Base-by-base conservation (phyloP, 1,139 yeast genomes). In the Protomyces pachydermus region DNA sequence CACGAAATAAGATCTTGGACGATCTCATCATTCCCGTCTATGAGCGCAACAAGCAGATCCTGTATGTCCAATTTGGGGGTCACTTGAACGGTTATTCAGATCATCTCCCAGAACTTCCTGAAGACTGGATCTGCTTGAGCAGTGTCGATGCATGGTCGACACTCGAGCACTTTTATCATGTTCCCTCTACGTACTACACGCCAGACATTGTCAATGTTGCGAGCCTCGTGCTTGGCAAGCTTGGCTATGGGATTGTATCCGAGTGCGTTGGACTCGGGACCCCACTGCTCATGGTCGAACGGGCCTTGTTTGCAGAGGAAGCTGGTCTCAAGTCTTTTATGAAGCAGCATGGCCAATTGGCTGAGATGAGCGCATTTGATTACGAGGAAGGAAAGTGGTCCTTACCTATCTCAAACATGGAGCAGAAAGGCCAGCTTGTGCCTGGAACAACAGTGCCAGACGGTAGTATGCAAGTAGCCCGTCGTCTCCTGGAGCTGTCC, bases 301-400 rank as follows among this genome's bases (percentile, higher is more conserved):
- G 62, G 16, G 62, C 42, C 38, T 35, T 58, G 56, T 58, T 58
- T 52, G 62, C 62, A 14, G 62, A 58, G 38, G 62, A 58, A 16
- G 42, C 52, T 9, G 53, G 45, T 12, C 45, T 58, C 10, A 28
- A 38, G 56, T n/a, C 28, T 16, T 58, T 38, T 45, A 51, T 42
- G 52, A 14, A 14, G 3, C 52, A 25, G 28, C 45, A 52, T 14
- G 62, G 62, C 5, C 10, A 32, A 3, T 45, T 48, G 25, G 51
- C 20, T n/a, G 56, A 51, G 28, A 23, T 58, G 12, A 28, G 35
- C 16, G 32, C 28, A 32, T 6, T 23, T 10, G 45, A 34, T 9
- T 58, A 38, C 18, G 62, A 58, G 37, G 12, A 6, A 8, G 62
- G 62, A 9, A 3, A n/a, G 8, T 58, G 62, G 62, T n/a, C 45